phyloP scores from a whole-genome alignment of 129 eudicot species.

The Rutidosis leptorrhynchoides region DNA sequence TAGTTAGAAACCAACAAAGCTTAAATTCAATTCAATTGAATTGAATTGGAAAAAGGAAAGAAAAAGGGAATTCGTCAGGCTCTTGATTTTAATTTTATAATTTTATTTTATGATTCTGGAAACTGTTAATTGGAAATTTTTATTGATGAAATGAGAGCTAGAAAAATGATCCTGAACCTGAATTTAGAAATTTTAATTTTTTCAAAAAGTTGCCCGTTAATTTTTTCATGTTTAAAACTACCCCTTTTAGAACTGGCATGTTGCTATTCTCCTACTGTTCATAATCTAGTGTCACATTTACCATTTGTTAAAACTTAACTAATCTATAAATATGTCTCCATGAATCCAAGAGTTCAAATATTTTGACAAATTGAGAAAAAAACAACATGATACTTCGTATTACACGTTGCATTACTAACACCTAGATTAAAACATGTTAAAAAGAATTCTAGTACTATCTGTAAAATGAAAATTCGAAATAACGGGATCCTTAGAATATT shows the following conservation, averaged over 20 bases:
- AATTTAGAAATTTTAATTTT: background rate
- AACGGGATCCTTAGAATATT: no score
- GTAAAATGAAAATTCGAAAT: no score
- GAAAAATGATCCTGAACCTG: constrained; percentile 1
- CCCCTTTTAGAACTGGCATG: background rate
- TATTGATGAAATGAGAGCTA: no score
- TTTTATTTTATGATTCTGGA: no score
- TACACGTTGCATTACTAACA: no score
- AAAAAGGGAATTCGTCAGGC: background rate
- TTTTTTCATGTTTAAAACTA: background rate
- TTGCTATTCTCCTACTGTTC: background rate
- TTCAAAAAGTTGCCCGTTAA: background rate
- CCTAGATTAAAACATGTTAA: no score
- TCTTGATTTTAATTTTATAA: background rate
- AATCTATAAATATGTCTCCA: background rate
- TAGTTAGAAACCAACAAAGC: constrained; percentile 19
- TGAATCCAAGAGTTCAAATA: background rate
- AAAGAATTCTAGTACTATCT: no score
- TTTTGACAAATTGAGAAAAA: background rate
- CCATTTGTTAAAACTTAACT: background rate
- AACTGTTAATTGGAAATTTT: no score
- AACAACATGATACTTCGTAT: no score
- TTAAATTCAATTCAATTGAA: background rate
- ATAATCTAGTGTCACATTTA: background rate
- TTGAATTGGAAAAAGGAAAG: background rate